A percentile compares a stretch with the other conserved stretches of the same genome.
phyloP scores from a whole-genome alignment of 1,139 yeast genomes.

The Debaryomyces subglobosus region DNA sequence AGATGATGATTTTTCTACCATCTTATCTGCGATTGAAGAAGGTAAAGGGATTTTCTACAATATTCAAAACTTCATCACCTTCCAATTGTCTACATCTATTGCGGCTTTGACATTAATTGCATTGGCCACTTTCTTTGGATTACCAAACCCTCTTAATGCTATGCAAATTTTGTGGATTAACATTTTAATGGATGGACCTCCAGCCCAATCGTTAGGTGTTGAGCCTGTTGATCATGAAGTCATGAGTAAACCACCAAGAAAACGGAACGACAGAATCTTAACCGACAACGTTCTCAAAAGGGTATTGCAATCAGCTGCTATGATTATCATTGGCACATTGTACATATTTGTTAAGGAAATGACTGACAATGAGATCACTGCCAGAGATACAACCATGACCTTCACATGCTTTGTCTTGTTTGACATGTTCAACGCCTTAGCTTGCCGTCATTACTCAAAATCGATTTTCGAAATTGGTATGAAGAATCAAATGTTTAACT shows the following conservation, averaged over 20 bases:
- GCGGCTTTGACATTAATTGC: conserved; percentile 93
- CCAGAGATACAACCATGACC: conserved; percentile 98
- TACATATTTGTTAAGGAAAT: conserved; percentile 83
- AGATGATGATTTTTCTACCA: conserved; percentile 94
- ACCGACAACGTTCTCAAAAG: conserved; percentile 69
- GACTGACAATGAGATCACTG: conserved; percentile 78
- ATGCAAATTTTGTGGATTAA: conserved; percentile 99
- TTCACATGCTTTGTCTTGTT: conserved; percentile 93
- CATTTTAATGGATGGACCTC: conserved; percentile 98
- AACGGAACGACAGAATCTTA: conserved; percentile 78
- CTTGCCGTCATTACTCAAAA: conserved; percentile 86
- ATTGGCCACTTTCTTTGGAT: conserved; percentile 77
- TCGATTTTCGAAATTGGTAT: conserved; percentile 81
- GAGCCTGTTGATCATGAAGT: conserved; percentile 96
- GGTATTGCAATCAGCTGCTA: conserved; percentile 70
- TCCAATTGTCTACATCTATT: conserved; percentile 92
- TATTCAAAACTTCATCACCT: conserved; percentile 90
- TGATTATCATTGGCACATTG: conserved; percentile 79
- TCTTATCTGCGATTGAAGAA: conserved; percentile 89
- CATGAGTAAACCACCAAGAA: conserved; percentile 92
- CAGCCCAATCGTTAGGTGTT: conserved; percentile 96
- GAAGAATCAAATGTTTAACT: conserved; percentile 82
- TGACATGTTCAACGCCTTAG: conserved; percentile 93
- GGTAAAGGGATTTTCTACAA: conserved; percentile 96
- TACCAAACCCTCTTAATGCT: conserved; percentile 96